Evolutionary conservation across 106 monocot genomes (phyloP).

Genomic region (Phalaenopsis aphrodite): DNA sequence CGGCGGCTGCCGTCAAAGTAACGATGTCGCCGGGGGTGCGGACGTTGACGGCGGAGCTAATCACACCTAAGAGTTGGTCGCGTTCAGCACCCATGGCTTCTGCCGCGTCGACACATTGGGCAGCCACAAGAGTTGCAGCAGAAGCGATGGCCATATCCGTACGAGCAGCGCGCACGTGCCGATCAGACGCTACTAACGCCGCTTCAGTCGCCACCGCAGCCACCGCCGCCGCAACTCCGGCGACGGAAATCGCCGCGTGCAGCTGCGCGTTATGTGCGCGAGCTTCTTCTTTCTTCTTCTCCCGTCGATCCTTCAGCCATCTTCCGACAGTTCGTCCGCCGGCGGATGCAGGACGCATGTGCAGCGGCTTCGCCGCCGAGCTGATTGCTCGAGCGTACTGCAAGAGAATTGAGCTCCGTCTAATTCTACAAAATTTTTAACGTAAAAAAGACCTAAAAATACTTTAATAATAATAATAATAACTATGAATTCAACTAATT

Average conservation of each 20-base stretch:
- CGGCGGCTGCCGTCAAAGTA: slow-evolving; percentile 78
- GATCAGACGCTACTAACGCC: slow-evolving; percentile 23
- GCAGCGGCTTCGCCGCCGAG: neutral
- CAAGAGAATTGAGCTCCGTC: neutral
- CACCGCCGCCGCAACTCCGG: slow-evolving; percentile 78
- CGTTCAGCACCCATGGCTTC: slow-evolving; percentile 74
- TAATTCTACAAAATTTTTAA: no score
- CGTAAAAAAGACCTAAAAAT: no score
- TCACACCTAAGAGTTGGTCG: slow-evolving; percentile 58
- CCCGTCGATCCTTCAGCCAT: slow-evolving; percentile 85
- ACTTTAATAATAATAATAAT: no score
- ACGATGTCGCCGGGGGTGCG: slow-evolving; percentile 61
- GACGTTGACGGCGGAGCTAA: slow-evolving; percentile 75
- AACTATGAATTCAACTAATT: no score
- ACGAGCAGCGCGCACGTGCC: slow-evolving; percentile 43
- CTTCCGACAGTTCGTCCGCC: slow-evolving; percentile 59
- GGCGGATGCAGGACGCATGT: neutral
- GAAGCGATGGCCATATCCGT: slow-evolving; percentile 81
- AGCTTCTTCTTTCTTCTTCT: slow-evolving; percentile 87
- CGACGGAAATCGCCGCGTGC: slow-evolving; percentile 86
- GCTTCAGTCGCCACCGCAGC: slow-evolving; percentile 50
- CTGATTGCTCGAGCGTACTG: slow-evolving; percentile 32
- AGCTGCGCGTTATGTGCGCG: slow-evolving; percentile 86
- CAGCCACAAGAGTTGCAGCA: slow-evolving; percentile 73
- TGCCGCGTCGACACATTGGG: slow-evolving; percentile 81